These are phyloP conservation scores for Citrus cavaleriei DNA, from an alignment of 345 rosid species.

Conservation along the genomic window DNA sequence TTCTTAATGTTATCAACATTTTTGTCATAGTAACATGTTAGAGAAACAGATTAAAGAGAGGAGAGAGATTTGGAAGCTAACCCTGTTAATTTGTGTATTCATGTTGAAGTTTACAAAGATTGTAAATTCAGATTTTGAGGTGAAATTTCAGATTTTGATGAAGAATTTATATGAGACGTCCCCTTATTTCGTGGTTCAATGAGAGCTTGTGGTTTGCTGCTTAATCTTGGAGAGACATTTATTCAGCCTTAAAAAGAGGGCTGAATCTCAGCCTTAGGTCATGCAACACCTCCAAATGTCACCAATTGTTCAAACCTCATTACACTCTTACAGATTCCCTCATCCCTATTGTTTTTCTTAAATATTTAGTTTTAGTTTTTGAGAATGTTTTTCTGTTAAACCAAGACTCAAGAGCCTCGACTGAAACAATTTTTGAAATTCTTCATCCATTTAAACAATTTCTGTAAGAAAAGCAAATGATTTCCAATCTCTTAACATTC, in stretches of 20 bases:
- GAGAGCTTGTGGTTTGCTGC: neutral
- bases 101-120: constrained; percentile 14
- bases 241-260: constrained; percentile 17
- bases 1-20: neutral
- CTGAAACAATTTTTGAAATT: no score
- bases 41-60: neutral
- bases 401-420: neutral
- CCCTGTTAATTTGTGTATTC: constrained; percentile 28
- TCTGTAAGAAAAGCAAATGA: neutral
- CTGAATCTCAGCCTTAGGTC: constrained; percentile 1
- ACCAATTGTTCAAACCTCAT: neutral
- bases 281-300: constrained; percentile 21
- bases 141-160: neutral
- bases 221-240: constrained; percentile 18
- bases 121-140: neutral
- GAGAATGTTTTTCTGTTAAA: neutral
- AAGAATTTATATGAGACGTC: neutral
- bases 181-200: neutral
- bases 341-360: neutral
- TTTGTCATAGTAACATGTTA: neutral
- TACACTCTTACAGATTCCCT: neutral
- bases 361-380: neutral
- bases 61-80: neutral
- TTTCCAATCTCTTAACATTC: no score
- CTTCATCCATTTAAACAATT: no score